phyloP scores from a whole-genome alignment of 371 early-diverging fungal genomes.

The Massospora cicadina region DNA sequence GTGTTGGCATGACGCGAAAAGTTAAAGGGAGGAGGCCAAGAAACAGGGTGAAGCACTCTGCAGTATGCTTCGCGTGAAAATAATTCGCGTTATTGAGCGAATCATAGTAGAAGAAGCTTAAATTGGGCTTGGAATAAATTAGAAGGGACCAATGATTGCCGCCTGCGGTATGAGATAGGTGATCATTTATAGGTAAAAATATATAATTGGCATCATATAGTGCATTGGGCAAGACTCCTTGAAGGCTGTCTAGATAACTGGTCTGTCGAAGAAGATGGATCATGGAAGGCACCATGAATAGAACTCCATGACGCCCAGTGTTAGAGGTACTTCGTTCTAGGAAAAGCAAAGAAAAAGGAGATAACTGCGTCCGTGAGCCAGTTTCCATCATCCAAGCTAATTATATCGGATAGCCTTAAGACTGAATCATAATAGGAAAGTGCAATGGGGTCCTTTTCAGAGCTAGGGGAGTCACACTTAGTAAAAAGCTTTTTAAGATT shows the following conservation, averaged over 20 bases:
- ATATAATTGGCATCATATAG: constrained; percentile 1
- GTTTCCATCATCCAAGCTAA: background rate
- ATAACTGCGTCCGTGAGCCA: constrained; percentile 5
- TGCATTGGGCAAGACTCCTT: constrained; percentile 1
- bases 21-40: background rate
- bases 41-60: background rate
- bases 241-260: background rate
- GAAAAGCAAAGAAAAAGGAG: background rate
- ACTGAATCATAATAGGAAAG: constrained; percentile 6
- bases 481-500: constrained; percentile 2
- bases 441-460: background rate
- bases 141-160: constrained; percentile 10
- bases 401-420: background rate
- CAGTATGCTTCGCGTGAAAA: background rate
- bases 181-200: constrained; percentile 9
- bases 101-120: constrained; percentile 8
- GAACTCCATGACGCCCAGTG: background rate
- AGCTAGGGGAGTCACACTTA: background rate
- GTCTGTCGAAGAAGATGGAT: background rate
- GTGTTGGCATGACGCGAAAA: constrained; percentile 6
- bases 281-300: constrained; percentile 3
- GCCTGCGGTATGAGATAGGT: background rate
- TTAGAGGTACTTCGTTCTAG: background rate
- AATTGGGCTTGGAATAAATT: constrained; percentile 4
- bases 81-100: constrained; percentile 3